Percentiles rank a stretch among this genome's conserved stretches.
phyloP scores from a whole-genome alignment of 1,284 basidiomycete species.

The Hypsizygus ulmarius region DNA sequence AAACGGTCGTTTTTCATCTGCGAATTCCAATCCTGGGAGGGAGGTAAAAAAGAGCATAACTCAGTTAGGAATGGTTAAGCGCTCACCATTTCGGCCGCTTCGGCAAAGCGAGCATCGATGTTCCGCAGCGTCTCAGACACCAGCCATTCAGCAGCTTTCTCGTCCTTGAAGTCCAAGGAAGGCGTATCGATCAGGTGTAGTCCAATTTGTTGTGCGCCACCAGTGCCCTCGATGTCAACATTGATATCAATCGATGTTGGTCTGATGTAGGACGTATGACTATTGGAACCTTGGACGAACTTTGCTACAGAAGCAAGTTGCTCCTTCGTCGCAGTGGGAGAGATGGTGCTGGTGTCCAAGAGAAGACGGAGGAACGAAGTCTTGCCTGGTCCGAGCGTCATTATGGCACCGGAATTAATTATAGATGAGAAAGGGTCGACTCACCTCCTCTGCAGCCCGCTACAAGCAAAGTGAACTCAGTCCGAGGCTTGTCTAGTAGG shows the following conservation, averaged over 20 bases:
- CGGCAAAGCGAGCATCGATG: slow-evolving; percentile 63
- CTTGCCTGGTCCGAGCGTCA: slow-evolving; percentile 63
- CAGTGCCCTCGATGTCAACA: slow-evolving; percentile 46
- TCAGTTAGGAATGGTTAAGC: slow-evolving; percentile 23
- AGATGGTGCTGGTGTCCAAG: slow-evolving; percentile 69
- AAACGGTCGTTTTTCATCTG: slow-evolving; percentile 61
- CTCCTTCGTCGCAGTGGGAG: slow-evolving; percentile 55
- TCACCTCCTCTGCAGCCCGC: slow-evolving; percentile 59
- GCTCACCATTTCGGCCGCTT: slow-evolving; percentile 70
- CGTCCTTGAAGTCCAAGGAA: slow-evolving; percentile 66
- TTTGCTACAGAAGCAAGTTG: slow-evolving; percentile 73
- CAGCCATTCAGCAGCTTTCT: slow-evolving; percentile 52
- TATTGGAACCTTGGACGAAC: slow-evolving; percentile 69
- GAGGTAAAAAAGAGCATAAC: slow-evolving; percentile 18
- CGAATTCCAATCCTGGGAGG: slow-evolving; percentile 60
- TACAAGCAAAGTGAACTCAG: slow-evolving; percentile 70
- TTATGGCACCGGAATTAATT: slow-evolving; percentile 18
- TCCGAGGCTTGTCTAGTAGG: slow-evolving; percentile 29
- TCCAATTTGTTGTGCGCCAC: slow-evolving; percentile 44
- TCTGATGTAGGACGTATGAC: slow-evolving; percentile 66
- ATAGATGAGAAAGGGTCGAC: slow-evolving; percentile 22
- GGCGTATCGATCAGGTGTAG: slow-evolving; percentile 79
- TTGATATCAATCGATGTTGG: slow-evolving; percentile 66
- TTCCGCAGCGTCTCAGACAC: slow-evolving; percentile 63
- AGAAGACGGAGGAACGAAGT: slow-evolving; percentile 76